These are phyloP conservation scores for Trichoderma hamatum DNA, from an alignment of 2,329 filamentous ascomycete species.

Conservation along the genomic window DNA sequence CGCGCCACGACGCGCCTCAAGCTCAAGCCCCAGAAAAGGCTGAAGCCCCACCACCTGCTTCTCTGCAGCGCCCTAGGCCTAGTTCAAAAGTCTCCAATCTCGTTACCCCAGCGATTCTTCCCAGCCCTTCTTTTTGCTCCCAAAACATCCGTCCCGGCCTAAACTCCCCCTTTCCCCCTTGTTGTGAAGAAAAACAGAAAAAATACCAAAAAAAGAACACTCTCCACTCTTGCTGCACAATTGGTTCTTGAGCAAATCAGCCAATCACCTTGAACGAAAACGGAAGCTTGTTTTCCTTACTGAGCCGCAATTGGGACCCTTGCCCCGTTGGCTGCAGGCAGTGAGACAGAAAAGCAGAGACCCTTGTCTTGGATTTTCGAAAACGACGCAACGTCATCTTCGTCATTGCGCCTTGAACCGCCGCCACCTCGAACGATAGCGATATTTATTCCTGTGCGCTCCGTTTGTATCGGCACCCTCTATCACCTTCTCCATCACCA, in stretches of 20 bases:
- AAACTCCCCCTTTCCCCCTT: not conserved
- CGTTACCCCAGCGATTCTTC: conserved; percentile 25
- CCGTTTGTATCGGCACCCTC: not conserved
- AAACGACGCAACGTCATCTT: conserved; percentile 11
- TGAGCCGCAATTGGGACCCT: conserved; percentile 6
- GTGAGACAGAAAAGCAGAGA: not conserved
- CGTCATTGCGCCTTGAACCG: not conserved
- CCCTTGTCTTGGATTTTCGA: not conserved
- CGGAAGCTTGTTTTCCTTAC: conserved; percentile 2
- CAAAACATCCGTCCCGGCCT: not conserved
- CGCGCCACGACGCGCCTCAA: conserved; percentile 34
- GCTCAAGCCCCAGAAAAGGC: conserved; percentile 24
- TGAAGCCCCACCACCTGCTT: conserved; percentile 14
- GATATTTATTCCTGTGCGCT: not conserved
- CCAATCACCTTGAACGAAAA: conserved; percentile 1
- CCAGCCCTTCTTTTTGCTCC: conserved; percentile 13
- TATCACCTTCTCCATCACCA: not conserved
- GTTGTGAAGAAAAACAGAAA: not conserved
- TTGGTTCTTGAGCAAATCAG: not conserved
- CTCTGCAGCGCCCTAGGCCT: not conserved
- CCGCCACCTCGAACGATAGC: not conserved
- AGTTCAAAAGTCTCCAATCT: conserved; percentile 17
- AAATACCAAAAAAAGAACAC: not conserved
- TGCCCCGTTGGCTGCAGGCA: not conserved
- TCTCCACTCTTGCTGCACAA: conserved; percentile 23